Conservation (phyloP, 2,329 filamentous ascomycete genomes). For the Alternaria gansuensis region DNA sequence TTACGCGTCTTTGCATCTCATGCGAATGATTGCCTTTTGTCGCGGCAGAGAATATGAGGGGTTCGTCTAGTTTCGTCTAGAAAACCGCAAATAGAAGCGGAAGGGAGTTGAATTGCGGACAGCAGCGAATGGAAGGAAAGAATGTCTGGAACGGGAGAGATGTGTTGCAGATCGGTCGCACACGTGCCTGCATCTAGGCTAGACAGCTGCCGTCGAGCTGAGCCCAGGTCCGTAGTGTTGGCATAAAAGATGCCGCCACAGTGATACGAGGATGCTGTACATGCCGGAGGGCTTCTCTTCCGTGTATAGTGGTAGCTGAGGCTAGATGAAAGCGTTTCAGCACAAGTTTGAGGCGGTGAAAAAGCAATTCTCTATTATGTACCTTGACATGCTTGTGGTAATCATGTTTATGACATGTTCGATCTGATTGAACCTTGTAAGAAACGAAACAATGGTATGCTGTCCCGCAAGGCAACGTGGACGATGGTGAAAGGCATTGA, state of each 20-base stretch:
- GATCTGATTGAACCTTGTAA: not conserved
- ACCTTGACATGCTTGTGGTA: constrained; percentile 5
- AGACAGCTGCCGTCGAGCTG: constrained; percentile 26
- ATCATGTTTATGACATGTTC: constrained; percentile 5
- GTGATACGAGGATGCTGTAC: constrained; percentile 23
- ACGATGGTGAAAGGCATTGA: constrained; percentile 4
- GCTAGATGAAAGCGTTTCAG: constrained; percentile 11
- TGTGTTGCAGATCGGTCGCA: constrained; percentile 25
- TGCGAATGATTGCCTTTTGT: constrained; percentile 29
- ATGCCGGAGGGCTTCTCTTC: constrained; percentile 8
- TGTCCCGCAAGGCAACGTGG: not conserved
- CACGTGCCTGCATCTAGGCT: constrained; percentile 25
- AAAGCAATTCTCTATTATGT: constrained; percentile 8
- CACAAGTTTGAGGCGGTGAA: constrained; percentile 5
- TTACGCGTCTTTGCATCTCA: constrained; percentile 20
- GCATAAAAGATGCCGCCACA: constrained; percentile 25
- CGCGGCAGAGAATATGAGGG: constrained; percentile 13
- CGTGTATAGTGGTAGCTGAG: constrained; percentile 11
- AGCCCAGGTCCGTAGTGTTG: constrained; percentile 29
- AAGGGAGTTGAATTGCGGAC: constrained; percentile 16
- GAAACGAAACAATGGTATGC: not conserved
- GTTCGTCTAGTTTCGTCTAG: constrained; percentile 21
- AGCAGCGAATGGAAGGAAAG: constrained; percentile 22
- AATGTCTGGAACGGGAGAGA: constrained; percentile 9
- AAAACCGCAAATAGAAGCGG: constrained; percentile 27